Evolutionary conservation across 768 basidiomycete species (phyloP), one percentile per base, ranked within the genome.

Genomic region (Dentipellis fragilis): DNA sequence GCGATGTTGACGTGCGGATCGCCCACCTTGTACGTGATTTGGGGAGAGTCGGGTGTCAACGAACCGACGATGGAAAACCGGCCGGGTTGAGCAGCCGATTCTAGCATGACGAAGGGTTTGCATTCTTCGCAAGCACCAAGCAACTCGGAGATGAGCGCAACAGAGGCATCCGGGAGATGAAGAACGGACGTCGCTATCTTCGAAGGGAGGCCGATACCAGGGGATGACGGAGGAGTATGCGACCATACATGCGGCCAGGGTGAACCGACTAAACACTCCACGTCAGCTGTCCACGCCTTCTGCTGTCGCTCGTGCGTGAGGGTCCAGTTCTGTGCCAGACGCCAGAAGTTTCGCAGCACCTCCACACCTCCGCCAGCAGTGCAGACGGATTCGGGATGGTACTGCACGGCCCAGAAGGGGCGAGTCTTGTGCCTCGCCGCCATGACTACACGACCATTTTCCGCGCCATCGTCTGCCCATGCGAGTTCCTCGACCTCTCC

Each of bases 351-450:
- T 19, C 67, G 67, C 55, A 91, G 59, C 14, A 89, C 80, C 55
- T 83, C 76, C n/a, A 76, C 63, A 1, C 89, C 89, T 6, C 85
- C 86, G 2, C 77, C 79, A 45, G 73, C 71, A 2, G 89, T 92
- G 61, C 85, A 76, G 3, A 87, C 80, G 4, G 89, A 92, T 65
- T 92, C 90, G 6, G 90, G 90, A 65, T 93, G 90, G 66, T 92
- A 93, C 64, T 93, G 90, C 21, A 93, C 90, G 3, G 86, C 89
- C 85, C 87, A 92, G 63, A 89, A 88, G 4, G 90, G 89, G 57
- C 75, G 77, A 21, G 62, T 68, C 51, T 59, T 73, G 65, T 93
- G 90, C 59, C 75, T 78, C 23, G 79, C 70, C 40, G 83, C 88
- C 89, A 93, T 92, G 48, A 89, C 73, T 19, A 89, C 82, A 46